A percentile compares a stretch with the other conserved stretches of the same genome.
Conservation (phyloP, 2,329 filamentous ascomycete genomes). For the Epichloe uncinata region DNA sequence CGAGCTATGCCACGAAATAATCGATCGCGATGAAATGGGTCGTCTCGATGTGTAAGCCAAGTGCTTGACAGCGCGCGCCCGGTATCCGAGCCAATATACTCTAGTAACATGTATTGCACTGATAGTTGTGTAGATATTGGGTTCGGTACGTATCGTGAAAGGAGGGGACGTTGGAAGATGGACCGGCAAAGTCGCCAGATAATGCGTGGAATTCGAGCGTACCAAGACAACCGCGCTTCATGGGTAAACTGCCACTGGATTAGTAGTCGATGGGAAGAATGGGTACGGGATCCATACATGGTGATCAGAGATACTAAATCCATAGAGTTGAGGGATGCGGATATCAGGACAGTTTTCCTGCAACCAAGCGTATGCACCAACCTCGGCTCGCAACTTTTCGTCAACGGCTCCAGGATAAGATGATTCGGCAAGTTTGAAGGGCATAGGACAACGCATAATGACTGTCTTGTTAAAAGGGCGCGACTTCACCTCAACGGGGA, state of each 20-base stretch:
- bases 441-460: conserved; percentile 19
- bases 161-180: conserved; percentile 1
- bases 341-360: conserved; percentile 14
- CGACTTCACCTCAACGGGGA: conserved; percentile 17
- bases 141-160: conserved; percentile 3
- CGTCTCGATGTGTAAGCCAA: conserved; percentile 9
- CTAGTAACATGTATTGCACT: conserved; percentile 14
- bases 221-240: conserved; percentile 6
- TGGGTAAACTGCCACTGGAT: conserved; percentile 7
- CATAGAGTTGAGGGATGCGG: conserved; percentile 13
- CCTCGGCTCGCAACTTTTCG: conserved; percentile 26
- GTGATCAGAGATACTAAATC: conserved; percentile 10
- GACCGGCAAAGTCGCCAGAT: conserved; percentile 1
- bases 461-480: conserved; percentile 10
- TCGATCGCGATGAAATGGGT: conserved; percentile 8
- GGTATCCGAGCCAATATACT: conserved; percentile 12
- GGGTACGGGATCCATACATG: conserved; percentile 4
- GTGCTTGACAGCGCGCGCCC: conserved; percentile 17
- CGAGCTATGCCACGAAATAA: conserved; percentile 17
- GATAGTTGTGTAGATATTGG: conserved; percentile 2
- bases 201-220: conserved; percentile 2
- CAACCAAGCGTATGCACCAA: conserved; percentile 14
- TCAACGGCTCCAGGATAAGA: conserved; percentile 26
- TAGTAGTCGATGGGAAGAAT: not conserved
- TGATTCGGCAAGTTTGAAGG: conserved; percentile 24